Conservation (phyloP, 306 rosid genomes). For the Bauhinia variegata region DNA sequence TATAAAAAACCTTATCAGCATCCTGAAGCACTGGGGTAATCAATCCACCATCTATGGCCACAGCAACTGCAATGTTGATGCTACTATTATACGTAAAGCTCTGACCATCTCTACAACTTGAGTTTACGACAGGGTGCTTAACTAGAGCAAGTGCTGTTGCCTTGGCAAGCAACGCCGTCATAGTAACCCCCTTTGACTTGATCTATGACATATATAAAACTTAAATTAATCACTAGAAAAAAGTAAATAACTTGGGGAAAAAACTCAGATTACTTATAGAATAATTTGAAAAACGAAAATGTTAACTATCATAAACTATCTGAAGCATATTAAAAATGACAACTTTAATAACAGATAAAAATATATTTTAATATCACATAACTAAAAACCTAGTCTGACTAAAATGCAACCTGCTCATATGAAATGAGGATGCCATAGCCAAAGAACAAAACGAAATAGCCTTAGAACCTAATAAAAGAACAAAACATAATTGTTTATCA, state of each 20-base stretch:
- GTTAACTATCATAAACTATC: no score
- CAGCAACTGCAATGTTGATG: conserved; percentile 92
- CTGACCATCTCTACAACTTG: conserved; percentile 95
- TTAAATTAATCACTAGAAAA: conserved; percentile 12
- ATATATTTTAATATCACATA: background rate
- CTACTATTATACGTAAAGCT: conserved; percentile 85
- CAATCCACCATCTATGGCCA: conserved; percentile 88
- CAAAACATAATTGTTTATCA: background rate
- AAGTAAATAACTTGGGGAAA: background rate
- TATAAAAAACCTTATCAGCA: conserved; percentile 79
- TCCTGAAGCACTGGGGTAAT: conserved; percentile 95
- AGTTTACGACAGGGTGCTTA: conserved; percentile 88
- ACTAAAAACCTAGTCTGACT: background rate
- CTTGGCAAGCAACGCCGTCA: conserved; percentile 99
- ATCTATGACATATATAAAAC: conserved; percentile 51
- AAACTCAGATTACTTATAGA: background rate
- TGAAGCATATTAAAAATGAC: conserved; percentile 10
- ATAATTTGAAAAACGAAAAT: background rate
- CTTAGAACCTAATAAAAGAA: background rate
- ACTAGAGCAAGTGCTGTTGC: conserved; percentile 90
- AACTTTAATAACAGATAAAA: conserved; percentile 21
- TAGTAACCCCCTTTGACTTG: conserved; percentile 96
- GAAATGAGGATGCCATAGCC: background rate
- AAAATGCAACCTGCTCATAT: background rate
- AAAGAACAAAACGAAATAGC: background rate